Evolutionary conservation across 345 rosid species (phyloP).

Genomic region (Hypericum androsaemum): DNA sequence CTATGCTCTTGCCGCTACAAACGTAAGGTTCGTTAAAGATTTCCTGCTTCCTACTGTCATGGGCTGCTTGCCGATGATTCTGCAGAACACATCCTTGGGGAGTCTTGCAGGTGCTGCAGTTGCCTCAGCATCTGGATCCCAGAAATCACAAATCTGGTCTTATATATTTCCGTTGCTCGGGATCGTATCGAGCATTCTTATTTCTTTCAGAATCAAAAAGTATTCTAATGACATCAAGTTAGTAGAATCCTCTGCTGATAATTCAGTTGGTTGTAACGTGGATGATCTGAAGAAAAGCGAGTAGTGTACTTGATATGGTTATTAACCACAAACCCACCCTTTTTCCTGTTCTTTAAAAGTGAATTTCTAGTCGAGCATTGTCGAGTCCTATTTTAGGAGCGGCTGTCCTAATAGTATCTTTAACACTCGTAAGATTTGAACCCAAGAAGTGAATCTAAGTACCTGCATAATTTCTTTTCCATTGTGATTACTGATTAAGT

Average conservation of each 20-base stretch:
- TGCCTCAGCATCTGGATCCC: constrained; percentile 53
- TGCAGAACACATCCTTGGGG: constrained; percentile 89
- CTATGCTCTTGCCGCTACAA: constrained; percentile 84
- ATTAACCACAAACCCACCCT: no score
- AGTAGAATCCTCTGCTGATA: constrained; percentile 21
- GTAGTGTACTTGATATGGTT: no score
- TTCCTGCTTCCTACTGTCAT: constrained; percentile 74
- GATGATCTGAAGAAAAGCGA: constrained; percentile 5
- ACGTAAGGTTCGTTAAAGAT: constrained; percentile 65
- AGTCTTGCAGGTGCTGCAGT: constrained; percentile 96
- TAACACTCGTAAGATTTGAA: no score
- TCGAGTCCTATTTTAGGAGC: no score
- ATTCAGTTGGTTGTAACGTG: not conserved
- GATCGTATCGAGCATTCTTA: constrained; percentile 62
- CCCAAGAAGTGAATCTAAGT: no score
- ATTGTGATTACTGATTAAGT: no score
- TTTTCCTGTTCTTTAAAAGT: no score
- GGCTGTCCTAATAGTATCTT: no score
- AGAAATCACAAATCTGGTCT: constrained; percentile 56
- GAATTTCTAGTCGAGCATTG: no score
- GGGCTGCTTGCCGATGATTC: constrained; percentile 87
- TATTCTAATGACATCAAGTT: constrained; percentile 45
- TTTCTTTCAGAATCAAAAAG: constrained; percentile 63
- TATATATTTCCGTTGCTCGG: constrained; percentile 70
- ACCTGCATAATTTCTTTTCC: no score